phyloP scores from a whole-genome alignment of 2,329 filamentous ascomycete species.

The Paraphoma chrysanthemicola region DNA sequence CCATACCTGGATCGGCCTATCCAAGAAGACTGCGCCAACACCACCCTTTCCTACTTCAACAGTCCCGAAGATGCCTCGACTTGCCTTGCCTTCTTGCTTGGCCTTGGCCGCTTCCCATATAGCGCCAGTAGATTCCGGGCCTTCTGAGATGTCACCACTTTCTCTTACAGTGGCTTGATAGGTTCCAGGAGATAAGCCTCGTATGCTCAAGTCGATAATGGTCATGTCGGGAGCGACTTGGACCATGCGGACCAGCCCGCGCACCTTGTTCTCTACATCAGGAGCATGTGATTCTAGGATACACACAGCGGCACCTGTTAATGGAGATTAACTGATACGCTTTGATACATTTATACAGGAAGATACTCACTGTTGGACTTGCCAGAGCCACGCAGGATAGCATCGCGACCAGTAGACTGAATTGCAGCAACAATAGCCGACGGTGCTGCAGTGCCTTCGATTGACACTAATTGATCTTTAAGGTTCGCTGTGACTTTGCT shows the following conservation, averaged over 20 bases:
- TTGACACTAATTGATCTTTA: slow-evolving; percentile 79
- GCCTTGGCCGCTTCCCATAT: slow-evolving; percentile 72
- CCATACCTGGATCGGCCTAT: slow-evolving; percentile 87
- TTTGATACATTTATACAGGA: not conserved
- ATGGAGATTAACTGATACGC: slow-evolving; percentile 6
- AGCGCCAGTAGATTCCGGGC: slow-evolving; percentile 80
- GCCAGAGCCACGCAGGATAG: slow-evolving; percentile 89
- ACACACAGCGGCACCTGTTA: slow-evolving; percentile 80
- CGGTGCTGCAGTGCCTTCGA: slow-evolving; percentile 89
- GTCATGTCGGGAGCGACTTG: slow-evolving; percentile 82
- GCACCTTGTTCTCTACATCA: slow-evolving; percentile 70
- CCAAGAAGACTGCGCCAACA: slow-evolving; percentile 79
- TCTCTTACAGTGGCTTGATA: slow-evolving; percentile 87
- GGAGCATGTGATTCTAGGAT: slow-evolving; percentile 86
- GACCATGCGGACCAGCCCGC: slow-evolving; percentile 91
- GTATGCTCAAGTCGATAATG: slow-evolving; percentile 85
- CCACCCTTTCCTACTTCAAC: slow-evolving; percentile 79
- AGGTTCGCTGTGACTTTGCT: slow-evolving; percentile 83
- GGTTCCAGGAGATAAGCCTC: slow-evolving; percentile 78
- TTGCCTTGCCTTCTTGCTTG: slow-evolving; percentile 53
- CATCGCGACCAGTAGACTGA: slow-evolving; percentile 88
- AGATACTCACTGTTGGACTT: slow-evolving; percentile 75
- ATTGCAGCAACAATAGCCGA: slow-evolving; percentile 90
- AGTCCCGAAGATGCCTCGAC: slow-evolving; percentile 73
- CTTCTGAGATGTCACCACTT: slow-evolving; percentile 83